Evolutionary conservation across 2,329 filamentous ascomycete species (phyloP), one percentile per base, ranked within the genome.

Genomic region (Thielaviopsis populi): DNA sequence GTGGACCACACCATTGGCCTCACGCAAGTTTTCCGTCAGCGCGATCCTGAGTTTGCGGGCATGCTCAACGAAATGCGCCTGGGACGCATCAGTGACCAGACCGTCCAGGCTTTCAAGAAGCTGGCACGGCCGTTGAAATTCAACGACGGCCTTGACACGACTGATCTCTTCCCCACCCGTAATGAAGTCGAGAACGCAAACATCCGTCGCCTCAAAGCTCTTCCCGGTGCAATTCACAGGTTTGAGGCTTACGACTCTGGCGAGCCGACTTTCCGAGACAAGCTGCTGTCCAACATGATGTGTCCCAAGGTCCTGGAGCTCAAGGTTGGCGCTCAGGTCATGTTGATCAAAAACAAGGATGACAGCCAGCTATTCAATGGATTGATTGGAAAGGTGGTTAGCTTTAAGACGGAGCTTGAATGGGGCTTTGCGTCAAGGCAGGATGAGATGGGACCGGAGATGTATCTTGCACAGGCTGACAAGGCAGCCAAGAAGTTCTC

Each of bases 341-440:
- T 99, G 94, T 78, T 99, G n/a, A 96, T 99, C 79, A 99, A 99
- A 74, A 99, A 99, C 70, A 86, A 97, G 75, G 94, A 99, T 71
- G 90, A 96, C 46, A 86, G 83, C 0, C 42, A 53, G 27, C 80
- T 99, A 0, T 94, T 97, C 69, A 99, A 99, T 71, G 94, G 94
- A 3, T 95, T 92, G 0, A 79, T 99, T 10, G 94, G 94, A 27
- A 91, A 88, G 67, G 87, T 99, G 3, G 80, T 86, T 13, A 83
- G 81, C 5, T 95, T 96, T 73, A 91, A 91, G 73, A 78, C 70
- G 17, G 74, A 79, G 66, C 68, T 69, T 13, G 72, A 73, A 13
- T 79, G 78, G 65, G 74, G 75, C 27, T 70, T 1, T 72, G 67
- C 63, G 15, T 22, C n/a, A 19, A 30, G 24, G 27, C 22, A 19